Conservation (phyloP, 257 asterid species). For the Avicennia marina region DNA sequence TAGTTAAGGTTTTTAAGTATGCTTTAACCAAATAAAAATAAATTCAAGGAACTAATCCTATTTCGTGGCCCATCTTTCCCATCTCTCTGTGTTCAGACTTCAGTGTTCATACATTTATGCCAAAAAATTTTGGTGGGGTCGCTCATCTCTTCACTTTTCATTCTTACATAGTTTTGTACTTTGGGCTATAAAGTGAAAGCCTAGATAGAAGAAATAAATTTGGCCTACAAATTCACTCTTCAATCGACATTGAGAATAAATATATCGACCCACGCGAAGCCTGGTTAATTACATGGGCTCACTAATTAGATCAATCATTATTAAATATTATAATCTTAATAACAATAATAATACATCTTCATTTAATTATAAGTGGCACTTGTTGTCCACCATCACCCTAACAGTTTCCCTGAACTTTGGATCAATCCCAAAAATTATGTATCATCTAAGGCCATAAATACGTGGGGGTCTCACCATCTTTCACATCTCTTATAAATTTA, state of each 20-base stretch:
- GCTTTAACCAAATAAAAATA: neutral
- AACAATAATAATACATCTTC: too few relatives aligned
- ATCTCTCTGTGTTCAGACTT: too few relatives aligned
- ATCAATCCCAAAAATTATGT: neutral
- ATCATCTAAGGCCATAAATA: neutral
- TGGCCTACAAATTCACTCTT: constrained; percentile 1
- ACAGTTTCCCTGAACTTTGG: neutral
- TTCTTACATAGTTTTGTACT: constrained; percentile 18
- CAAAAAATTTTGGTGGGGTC: constrained; percentile 17
- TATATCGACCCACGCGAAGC: too few relatives aligned
- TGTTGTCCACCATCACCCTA: neutral
- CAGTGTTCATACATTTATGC: neutral
- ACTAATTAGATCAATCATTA: neutral
- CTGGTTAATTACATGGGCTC: neutral
- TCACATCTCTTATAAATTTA: neutral
- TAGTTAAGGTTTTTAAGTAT: neutral
- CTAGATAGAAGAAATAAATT: neutral
- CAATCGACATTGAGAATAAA: neutral
- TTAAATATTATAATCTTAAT: too few relatives aligned
- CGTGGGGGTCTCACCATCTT: neutral
- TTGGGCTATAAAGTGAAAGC: neutral
- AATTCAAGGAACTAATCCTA: neutral
- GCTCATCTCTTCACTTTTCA: constrained; percentile 18
- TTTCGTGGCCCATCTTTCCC: neutral
- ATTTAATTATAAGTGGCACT: too few relatives aligned